Evolutionary conservation across 192 early-diverging fungal species (phyloP).

Genomic region (Linnemannia elongata): DNA sequence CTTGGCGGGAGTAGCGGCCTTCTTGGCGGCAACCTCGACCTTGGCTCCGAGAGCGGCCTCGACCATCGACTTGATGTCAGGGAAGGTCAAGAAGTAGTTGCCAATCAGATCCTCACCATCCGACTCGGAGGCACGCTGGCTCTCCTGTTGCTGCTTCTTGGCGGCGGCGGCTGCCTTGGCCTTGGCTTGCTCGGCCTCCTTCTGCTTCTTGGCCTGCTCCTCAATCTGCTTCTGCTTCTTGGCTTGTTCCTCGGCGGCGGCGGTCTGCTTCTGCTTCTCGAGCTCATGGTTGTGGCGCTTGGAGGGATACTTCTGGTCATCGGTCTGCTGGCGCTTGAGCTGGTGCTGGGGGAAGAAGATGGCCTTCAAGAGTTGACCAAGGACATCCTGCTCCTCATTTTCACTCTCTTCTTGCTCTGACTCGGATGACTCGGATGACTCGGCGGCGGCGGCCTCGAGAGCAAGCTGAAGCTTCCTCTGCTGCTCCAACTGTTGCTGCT

Average conservation of each 20-base stretch:
- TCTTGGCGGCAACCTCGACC: constrained; percentile 4
- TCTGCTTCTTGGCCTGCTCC: no score
- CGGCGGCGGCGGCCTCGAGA: constrained; percentile 9
- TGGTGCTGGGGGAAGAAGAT: constrained; percentile 50
- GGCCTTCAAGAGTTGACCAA: constrained; percentile 28
- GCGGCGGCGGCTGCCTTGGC: background rate
- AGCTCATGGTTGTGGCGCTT: constrained; percentile 35
- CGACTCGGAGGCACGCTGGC: background rate
- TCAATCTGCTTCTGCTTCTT: no score
- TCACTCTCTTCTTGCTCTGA: background rate
- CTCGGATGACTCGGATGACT: background rate
- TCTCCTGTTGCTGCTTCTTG: constrained; percentile 13
- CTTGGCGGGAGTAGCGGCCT: background rate
- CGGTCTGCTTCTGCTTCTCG: constrained; percentile 13
- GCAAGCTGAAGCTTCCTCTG: constrained; percentile 14
- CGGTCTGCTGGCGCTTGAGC: constrained; percentile 42
- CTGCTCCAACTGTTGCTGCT: constrained; percentile 10
- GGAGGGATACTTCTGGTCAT: constrained; percentile 28
- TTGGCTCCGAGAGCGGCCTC: constrained; percentile 42
- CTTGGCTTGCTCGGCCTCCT: background rate
- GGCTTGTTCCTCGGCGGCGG: background rate
- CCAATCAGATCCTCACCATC: constrained; percentile 16
- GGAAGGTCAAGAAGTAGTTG: constrained; percentile 41
- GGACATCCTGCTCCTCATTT: constrained; percentile 10
- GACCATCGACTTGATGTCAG: constrained; percentile 45